Base-by-base conservation (phyloP, 2,329 filamentous ascomycete genomes). In the Curvularia eragrostidis region DNA sequence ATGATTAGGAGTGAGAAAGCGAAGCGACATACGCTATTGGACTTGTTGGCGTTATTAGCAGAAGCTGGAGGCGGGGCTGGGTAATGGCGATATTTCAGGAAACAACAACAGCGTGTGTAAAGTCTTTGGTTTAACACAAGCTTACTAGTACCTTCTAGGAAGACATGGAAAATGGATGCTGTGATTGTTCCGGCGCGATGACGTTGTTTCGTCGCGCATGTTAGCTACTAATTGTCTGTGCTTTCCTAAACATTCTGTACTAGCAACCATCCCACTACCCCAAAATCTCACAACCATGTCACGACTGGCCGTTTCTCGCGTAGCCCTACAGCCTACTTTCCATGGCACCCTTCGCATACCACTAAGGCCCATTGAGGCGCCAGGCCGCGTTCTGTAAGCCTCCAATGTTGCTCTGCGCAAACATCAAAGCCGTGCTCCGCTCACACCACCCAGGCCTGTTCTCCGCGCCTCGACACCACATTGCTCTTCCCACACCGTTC, bases 1-100 rank as follows among this genome's bases (percentile, higher is more conserved):
- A 75, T 77, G 72, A 61, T 73, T 8, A 62, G 58, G 7, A 66
- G 66, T 3, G 74, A 76, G 52, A 70, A 71, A 48, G 67, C 74
- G 59, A 76, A 76, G 58, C 65, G 73, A 24, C 64, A 71, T n/a
- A 63, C 58, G 7, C 42, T 72, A 7, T 50, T 64, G 18, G 47
- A 62, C 23, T 36, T 64, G 18, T 1, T 67, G 15, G 4, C 59
- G 26, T 24, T 30, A 23, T 38, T 30, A 21, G 56, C 30, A 15
- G 63, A 59, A 12, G 64, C 53, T 12, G 63, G 58, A 10, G 65
- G 62, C 10, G 62, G 38, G 21, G 58, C 60, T 21, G 42, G 19
- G 4, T 42, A 21, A 28, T 18, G 23, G 5, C 3, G 18, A 7
- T 10, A 28, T 49, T 4, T 18, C 15, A 28, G 5, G 10, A n/a